Percentiles rank a stretch among this genome's conserved stretches.
Conservation (phyloP, 495 filamentous ascomycete genomes). For the Polyplosphaeria fusca region DNA sequence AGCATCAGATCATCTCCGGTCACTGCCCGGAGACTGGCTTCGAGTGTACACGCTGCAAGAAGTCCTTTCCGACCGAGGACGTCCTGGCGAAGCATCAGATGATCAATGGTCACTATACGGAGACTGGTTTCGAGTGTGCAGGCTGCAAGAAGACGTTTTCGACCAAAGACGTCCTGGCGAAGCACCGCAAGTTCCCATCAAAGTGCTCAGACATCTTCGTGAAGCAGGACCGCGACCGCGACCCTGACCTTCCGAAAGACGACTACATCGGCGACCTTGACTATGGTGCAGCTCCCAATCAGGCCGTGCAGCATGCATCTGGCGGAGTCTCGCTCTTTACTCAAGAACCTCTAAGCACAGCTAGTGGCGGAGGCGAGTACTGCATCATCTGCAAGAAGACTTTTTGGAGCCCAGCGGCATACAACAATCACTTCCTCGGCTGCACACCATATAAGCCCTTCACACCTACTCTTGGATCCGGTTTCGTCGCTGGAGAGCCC, state of each 20-base stretch:
- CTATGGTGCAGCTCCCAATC: not conserved
- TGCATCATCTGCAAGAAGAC: not conserved
- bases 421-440: constrained; percentile 2
- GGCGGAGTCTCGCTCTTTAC: not conserved
- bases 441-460: not conserved
- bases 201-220: not conserved
- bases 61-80: not conserved
- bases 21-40: not conserved
- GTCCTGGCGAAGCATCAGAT: not conserved
- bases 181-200: not conserved
- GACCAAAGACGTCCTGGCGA: not conserved
- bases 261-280: not conserved
- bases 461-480: no score
- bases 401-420: not conserved
- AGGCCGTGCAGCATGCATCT: not conserved
- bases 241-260: not conserved
- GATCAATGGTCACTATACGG: not conserved
- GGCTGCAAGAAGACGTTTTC: not conserved
- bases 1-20: not conserved
- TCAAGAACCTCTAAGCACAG: not conserved
- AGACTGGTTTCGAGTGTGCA: not conserved
- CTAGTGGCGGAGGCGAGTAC: not conserved
- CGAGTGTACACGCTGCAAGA: not conserved
- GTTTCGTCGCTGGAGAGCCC: not conserved
- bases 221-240: not conserved